phyloP scores from a whole-genome alignment of 1,284 basidiomycete species.

The Trichosporon asahii region DNA sequence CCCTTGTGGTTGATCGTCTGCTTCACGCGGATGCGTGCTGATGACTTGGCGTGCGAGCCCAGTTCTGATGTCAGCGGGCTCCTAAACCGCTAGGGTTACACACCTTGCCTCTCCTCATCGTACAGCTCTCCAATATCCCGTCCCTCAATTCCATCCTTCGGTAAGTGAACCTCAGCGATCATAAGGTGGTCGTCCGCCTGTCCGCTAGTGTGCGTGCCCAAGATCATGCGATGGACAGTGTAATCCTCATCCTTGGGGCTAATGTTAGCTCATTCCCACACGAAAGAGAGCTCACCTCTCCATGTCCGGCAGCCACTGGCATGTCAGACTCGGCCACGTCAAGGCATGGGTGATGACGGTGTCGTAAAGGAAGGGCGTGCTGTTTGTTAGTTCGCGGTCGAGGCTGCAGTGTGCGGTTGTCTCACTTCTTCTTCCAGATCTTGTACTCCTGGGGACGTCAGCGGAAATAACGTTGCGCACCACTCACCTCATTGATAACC shows the following conservation, averaged over 20 bases:
- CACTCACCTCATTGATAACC: conserved; percentile 78
- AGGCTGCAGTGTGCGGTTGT: neutral
- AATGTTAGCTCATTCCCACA: conserved; percentile 13
- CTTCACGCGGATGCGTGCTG: conserved; percentile 78
- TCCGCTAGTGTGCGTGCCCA: conserved; percentile 96
- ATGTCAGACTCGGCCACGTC: conserved; percentile 96
- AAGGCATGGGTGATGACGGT: conserved; percentile 95
- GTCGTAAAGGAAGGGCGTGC: conserved; percentile 92
- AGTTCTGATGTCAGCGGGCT: conserved; percentile 58
- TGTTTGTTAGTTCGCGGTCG: conserved; percentile 19
- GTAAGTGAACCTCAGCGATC: conserved; percentile 91
- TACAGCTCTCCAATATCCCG: conserved; percentile 74
- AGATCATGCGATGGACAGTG: conserved; percentile 84
- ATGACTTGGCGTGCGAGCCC: conserved; percentile 73
- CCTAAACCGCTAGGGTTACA: conserved; percentile 14
- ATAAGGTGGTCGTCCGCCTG: conserved; percentile 94
- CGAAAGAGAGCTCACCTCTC: conserved; percentile 65
- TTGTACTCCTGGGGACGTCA: conserved; percentile 54
- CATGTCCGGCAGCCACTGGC: conserved; percentile 98
- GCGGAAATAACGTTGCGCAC: neutral
- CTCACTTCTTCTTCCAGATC: conserved; percentile 73
- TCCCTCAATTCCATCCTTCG: conserved; percentile 62
- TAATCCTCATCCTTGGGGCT: conserved; percentile 80
- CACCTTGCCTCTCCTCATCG: conserved; percentile 81
- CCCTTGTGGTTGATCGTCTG: conserved; percentile 95